Percentiles rank a stretch among this genome's conserved stretches.
Evolutionary conservation across 805 yeast species (phyloP).

Genomic region (Ogataea philodendri): DNA sequence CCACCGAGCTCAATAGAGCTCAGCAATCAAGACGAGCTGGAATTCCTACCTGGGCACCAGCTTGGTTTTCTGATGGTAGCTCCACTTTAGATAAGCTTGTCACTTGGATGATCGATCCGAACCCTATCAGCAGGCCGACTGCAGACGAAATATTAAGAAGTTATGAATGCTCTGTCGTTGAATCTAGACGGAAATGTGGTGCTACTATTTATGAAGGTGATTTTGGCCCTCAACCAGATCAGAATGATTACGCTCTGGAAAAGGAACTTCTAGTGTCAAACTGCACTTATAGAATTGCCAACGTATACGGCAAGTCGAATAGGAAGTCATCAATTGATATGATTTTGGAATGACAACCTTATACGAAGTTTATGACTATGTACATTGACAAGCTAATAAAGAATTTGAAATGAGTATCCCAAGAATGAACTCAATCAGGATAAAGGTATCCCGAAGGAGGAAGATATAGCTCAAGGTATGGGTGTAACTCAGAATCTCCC

Average conservation of each 20-base stretch:
- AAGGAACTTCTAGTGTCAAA: constrained; percentile 10
- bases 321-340: constrained; percentile 23
- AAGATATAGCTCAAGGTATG: no score
- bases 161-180: constrained; percentile 76
- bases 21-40: constrained; percentile 18
- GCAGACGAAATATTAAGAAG: constrained; percentile 67
- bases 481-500: no score
- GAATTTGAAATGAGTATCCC: background rate
- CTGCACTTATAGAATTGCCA: constrained; percentile 16
- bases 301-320: constrained; percentile 9
- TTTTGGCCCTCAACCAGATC: constrained; percentile 74
- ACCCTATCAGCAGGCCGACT: constrained; percentile 76
- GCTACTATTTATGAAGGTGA: constrained; percentile 96
- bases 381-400: constrained; percentile 57
- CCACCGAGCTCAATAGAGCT: constrained; percentile 10
- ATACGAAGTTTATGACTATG: constrained; percentile 4
- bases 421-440: background rate
- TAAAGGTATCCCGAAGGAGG: no score
- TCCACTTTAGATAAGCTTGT: constrained; percentile 77
- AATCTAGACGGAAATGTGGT: constrained; percentile 79
- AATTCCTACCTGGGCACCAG: constrained; percentile 85
- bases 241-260: constrained; percentile 20
- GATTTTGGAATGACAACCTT: constrained; percentile 19
- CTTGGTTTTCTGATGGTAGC: constrained; percentile 70
- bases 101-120: constrained; percentile 85